phyloP scores from a whole-genome alignment of 257 asterid species.

The Solanum piurae region DNA sequence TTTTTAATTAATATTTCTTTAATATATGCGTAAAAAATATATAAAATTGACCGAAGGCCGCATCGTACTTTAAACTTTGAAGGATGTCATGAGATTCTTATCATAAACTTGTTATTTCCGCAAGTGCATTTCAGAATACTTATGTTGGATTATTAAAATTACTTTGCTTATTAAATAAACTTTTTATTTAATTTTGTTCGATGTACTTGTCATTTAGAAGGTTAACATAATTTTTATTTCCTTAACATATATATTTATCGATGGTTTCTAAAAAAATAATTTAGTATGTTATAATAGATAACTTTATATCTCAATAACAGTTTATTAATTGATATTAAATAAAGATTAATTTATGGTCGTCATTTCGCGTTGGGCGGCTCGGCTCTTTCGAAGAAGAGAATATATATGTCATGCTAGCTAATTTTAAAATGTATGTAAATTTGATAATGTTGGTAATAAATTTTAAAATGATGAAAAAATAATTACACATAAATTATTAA shows the following conservation, averaged over 20 bases:
- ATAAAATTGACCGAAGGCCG: background rate
- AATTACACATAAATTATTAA: too few relatives aligned
- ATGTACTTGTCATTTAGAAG: background rate
- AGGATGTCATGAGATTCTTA: background rate
- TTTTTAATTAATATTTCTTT: background rate
- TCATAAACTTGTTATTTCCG: background rate
- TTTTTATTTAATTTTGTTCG: background rate
- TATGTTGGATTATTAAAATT: background rate
- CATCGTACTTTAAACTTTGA: background rate
- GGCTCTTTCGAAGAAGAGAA: background rate
- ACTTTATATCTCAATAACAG: background rate
- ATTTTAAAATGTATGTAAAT: background rate
- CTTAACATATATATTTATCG: background rate
- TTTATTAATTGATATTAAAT: background rate
- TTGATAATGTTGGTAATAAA: background rate
- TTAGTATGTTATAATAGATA: background rate
- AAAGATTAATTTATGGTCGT: background rate
- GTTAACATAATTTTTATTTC: background rate
- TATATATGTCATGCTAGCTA: background rate
- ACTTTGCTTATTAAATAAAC: background rate
- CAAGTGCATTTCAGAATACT: background rate
- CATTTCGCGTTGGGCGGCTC: background rate
- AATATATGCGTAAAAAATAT: background rate
- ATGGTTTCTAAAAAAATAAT: background rate
- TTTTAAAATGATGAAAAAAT: too few relatives aligned